These are phyloP conservation scores for Xylaria sp. DNA, from an alignment of 2,329 filamentous ascomycete genomes.

Conservation along the genomic window DNA sequence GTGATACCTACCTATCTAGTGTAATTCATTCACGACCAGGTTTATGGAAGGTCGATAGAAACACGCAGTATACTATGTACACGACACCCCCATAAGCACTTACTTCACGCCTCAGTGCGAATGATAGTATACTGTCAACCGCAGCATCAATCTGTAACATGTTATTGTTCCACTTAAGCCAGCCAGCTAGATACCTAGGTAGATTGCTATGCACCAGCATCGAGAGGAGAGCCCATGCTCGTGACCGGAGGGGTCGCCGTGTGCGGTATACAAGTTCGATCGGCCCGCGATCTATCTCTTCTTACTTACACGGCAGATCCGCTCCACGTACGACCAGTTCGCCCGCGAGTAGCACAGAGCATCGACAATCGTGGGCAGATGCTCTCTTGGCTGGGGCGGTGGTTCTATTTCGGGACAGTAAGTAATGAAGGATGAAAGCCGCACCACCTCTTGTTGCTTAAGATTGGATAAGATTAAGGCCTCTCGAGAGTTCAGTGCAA, in stretches of 20 bases:
- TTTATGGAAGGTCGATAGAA: not conserved
- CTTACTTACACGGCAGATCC: not conserved
- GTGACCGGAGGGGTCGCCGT: slow-evolving; percentile 2
- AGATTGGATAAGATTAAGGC: slow-evolving; percentile 13
- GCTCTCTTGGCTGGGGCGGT: not conserved
- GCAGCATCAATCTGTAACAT: slow-evolving; percentile 2
- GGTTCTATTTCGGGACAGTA: slow-evolving; percentile 13
- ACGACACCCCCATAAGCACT: slow-evolving; percentile 1
- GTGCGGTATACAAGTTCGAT: not conserved
- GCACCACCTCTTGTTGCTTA: slow-evolving; percentile 6
- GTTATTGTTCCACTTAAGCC: slow-evolving; percentile 16
- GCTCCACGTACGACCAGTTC: not conserved
- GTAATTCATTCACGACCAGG: not conserved
- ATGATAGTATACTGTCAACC: too few relatives aligned
- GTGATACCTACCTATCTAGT: slow-evolving; percentile 1
- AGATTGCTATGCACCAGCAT: slow-evolving; percentile 1
- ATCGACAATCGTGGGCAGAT: not conserved
- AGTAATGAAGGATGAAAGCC: slow-evolving; percentile 3
- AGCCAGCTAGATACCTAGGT: too few relatives aligned
- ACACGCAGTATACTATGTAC: too few relatives aligned
- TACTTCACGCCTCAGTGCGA: not conserved
- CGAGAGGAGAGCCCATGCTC: not conserved
- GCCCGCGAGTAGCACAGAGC: not conserved
- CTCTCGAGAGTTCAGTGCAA: not conserved
- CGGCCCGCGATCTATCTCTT: not conserved